Evolutionary conservation across 768 basidiomycete species (phyloP).

Genomic region (Leccinum rimulosum): DNA sequence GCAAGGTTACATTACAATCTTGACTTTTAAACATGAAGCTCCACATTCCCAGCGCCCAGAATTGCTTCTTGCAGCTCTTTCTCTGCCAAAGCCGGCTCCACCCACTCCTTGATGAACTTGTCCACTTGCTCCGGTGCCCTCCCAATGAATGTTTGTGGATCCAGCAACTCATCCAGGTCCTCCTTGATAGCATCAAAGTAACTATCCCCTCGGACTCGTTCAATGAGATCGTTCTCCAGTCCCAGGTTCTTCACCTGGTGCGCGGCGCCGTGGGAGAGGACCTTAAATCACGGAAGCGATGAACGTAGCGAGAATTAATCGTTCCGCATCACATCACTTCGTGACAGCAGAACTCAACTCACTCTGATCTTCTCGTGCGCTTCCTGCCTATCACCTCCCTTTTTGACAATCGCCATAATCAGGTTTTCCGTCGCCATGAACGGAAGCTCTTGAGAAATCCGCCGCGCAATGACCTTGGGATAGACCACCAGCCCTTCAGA

Average conservation of each 20-base stretch:
- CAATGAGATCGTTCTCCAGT: slow-evolving; percentile 93
- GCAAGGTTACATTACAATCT: not conserved
- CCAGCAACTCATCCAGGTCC: slow-evolving; percentile 74
- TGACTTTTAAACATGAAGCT: slow-evolving; percentile 49
- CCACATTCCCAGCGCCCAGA: slow-evolving; percentile 52
- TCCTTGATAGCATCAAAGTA: slow-evolving; percentile 89
- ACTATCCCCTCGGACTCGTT: slow-evolving; percentile 71
- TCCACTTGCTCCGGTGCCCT: slow-evolving; percentile 96
- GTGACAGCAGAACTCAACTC: slow-evolving; percentile 22
- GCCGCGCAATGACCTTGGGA: slow-evolving; percentile 89
- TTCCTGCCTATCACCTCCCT: slow-evolving; percentile 92
- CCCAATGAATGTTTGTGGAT: slow-evolving; percentile 88
- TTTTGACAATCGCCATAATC: slow-evolving; percentile 98
- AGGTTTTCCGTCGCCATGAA: slow-evolving; percentile 99
- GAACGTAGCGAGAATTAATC: slow-evolving; percentile 9
- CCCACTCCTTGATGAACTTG: slow-evolving; percentile 82
- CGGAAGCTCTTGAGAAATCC: slow-evolving; percentile 91
- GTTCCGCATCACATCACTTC: slow-evolving; percentile 14
- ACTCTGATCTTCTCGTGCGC: slow-evolving; percentile 95
- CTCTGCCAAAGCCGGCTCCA: slow-evolving; percentile 73
- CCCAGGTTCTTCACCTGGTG: slow-evolving; percentile 94
- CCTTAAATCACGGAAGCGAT: slow-evolving; percentile 38
- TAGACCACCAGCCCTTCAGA: slow-evolving; percentile 99
- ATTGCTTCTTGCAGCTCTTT: slow-evolving; percentile 55
- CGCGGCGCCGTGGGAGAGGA: slow-evolving; percentile 92